phyloP scores from a whole-genome alignment of 1,284 basidiomycete species.

The Polyporus tsugae region DNA sequence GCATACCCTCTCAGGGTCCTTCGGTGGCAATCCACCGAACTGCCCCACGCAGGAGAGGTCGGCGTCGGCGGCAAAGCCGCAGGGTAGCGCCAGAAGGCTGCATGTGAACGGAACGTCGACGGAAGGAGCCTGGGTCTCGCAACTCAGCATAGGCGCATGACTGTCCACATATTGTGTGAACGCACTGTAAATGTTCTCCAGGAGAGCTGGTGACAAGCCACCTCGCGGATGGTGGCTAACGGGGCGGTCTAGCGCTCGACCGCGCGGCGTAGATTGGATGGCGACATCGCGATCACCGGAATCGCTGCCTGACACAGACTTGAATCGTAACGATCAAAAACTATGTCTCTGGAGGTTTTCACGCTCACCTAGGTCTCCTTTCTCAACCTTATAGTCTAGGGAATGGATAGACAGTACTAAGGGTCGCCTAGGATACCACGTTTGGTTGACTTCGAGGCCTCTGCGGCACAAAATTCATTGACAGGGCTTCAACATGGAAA shows the following conservation, averaged over 20 bases:
- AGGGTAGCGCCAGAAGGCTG: background rate
- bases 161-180: background rate
- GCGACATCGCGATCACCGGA: background rate
- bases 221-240: constrained; percentile 1
- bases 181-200: background rate
- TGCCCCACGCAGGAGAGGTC: background rate
- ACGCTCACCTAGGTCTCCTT: background rate
- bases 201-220: background rate
- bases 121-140: background rate
- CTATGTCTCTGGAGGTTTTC: background rate
- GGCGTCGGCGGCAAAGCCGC: constrained; percentile 5
- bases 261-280: background rate
- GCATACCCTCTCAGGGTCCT: background rate
- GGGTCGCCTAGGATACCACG: background rate
- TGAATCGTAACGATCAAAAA: background rate
- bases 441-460: background rate
- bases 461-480: background rate
- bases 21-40: background rate
- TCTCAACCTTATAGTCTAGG: background rate
- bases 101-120: background rate
- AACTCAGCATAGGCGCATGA: background rate
- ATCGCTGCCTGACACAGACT: background rate
- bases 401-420: background rate
- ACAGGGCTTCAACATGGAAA: background rate
- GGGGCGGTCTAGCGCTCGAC: background rate